phyloP scores from a whole-genome alignment of 179 eudicot genomes.

The Actinidia arguta region DNA sequence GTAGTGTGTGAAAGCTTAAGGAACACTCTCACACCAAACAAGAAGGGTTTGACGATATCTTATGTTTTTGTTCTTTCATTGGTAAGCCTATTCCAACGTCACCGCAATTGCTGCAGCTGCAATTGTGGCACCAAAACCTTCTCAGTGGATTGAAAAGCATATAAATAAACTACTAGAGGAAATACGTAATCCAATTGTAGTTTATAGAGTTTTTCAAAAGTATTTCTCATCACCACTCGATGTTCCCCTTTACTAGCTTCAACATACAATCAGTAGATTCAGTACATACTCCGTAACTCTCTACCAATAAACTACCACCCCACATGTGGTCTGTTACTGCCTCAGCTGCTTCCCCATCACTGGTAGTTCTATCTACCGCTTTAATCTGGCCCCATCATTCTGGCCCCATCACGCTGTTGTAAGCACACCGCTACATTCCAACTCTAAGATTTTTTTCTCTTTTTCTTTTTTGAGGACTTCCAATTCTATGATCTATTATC shows the following conservation, averaged over 20 bases:
- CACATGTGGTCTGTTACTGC: background rate
- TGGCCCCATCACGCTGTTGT: no score
- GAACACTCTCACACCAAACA: background rate
- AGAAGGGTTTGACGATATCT: background rate
- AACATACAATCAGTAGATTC: background rate
- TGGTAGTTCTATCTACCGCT: background rate
- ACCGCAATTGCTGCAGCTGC: background rate
- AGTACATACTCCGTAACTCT: background rate
- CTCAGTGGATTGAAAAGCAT: background rate
- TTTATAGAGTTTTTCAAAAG: background rate
- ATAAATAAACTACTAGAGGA: no score
- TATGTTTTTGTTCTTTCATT: background rate
- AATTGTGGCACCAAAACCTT: background rate
- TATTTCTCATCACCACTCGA: background rate
- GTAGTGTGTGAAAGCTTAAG: background rate
- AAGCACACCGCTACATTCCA: no score
- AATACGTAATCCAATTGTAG: no score
- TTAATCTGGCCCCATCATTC: background rate
- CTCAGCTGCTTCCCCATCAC: background rate
- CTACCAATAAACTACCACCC: background rate
- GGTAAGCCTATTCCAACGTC: background rate
- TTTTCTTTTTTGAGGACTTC: background rate
- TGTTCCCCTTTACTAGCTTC: background rate
- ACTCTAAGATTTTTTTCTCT: no score
- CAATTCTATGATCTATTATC: background rate